phyloP scores from a whole-genome alignment of 192 early-diverging fungal genomes.

The Entomortierella beljakovae region DNA sequence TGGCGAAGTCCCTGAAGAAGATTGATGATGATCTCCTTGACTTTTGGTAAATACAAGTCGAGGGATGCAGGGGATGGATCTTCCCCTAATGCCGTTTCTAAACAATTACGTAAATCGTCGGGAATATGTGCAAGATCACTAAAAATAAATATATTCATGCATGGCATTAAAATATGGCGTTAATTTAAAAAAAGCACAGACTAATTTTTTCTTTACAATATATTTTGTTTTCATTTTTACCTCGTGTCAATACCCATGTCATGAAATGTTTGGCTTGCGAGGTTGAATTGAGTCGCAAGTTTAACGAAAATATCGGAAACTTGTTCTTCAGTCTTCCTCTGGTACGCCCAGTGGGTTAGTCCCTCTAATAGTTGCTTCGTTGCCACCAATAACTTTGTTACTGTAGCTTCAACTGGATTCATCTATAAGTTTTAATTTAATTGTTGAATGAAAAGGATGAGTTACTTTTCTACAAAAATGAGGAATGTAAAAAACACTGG shows the following conservation, averaged over 20 bases:
- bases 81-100: slow-evolving; percentile 60
- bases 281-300: slow-evolving; percentile 57
- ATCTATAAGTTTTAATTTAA: too few species aligned
- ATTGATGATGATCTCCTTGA: slow-evolving; percentile 63
- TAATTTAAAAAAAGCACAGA: not conserved
- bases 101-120: slow-evolving; percentile 55
- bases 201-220: not conserved
- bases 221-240: slow-evolving; percentile 12
- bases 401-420: slow-evolving; percentile 60
- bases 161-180: not conserved
- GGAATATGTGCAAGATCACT: slow-evolving; percentile 61
- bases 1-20: slow-evolving; percentile 63
- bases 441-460: too few species aligned
- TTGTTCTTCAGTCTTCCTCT: slow-evolving; percentile 48
- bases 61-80: slow-evolving; percentile 53
- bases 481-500: too few species aligned
- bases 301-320: slow-evolving; percentile 60
- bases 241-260: slow-evolving; percentile 52
- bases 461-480: too few species aligned
- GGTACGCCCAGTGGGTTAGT: slow-evolving; percentile 58
- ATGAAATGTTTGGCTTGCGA: slow-evolving; percentile 51
- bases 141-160: not conserved
- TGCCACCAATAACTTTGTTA: slow-evolving; percentile 59
- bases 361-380: slow-evolving; percentile 62
- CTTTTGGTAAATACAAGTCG: slow-evolving; percentile 61